Base-by-base conservation (phyloP, 371 early-diverging fungal species). In the Rhizopus delemar region DNA sequence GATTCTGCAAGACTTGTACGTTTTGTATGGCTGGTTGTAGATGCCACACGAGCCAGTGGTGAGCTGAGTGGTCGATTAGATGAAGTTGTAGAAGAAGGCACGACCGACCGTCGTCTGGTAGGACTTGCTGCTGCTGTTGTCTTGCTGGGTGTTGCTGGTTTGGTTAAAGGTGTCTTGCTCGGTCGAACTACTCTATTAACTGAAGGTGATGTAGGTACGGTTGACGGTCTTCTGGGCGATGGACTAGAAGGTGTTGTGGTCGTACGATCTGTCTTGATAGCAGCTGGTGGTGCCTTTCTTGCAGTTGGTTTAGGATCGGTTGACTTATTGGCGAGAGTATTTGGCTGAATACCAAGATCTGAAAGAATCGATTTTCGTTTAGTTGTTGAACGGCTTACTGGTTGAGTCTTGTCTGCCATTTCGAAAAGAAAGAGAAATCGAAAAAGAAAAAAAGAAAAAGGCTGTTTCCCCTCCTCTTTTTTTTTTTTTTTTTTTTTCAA, bases 291-390 rank as follows among this genome's bases (percentile, higher is more conserved):
- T 29, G 15, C 49, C 38, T 45, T 46, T 49, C 59, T 41, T 46
- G 59, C 39, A 8, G 63, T 49, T 33, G 62, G 29, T 29, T 56
- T 55, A 8, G 63, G 31, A 31, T 29, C 12, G 22, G 33, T 12
- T 31, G 66, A 46, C 13, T 46, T 16, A 31, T 73, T 69, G 29
- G 5, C 43, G 15, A n/a, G 7, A 43, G 13, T n/a, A 13, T 43
- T 43, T 5, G 43, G 8, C 2, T 43, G 43, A 43, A 77, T 77
- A 15, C 77, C 77, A 13, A 77, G 59, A 5, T 77, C 77, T 12
- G 68, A 63, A 12, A 77, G 53, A 16, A 70, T 54, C 0, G 77
- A 74, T 31, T 63, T 69, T 41, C 74, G 68, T 52, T 71, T 73
- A 2, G 49, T 46, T 4, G 53, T 34, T 5, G 69, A 41, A 32